phyloP scores from a whole-genome alignment of 371 early-diverging fungal genomes.

The Apophysomyces ossiformis region DNA sequence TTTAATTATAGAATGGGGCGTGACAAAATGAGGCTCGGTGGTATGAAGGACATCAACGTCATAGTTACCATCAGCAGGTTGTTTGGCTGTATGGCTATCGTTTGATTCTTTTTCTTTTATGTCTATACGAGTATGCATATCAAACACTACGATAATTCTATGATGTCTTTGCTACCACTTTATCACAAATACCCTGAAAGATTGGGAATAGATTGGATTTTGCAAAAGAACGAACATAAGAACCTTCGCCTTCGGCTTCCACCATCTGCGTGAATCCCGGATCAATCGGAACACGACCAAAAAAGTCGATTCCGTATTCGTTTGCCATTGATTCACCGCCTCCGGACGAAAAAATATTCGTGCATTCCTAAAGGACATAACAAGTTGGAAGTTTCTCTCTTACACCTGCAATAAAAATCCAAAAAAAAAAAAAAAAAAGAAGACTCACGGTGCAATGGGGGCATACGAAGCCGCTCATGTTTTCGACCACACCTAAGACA shows the following conservation, averaged over 20 bases:
- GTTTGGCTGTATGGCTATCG: too few species aligned
- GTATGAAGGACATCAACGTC: too few species aligned
- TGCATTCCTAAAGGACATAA: constrained; percentile 72
- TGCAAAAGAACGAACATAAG: constrained; percentile 61
- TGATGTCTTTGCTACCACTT: constrained; percentile 41
- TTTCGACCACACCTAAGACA: constrained; percentile 91
- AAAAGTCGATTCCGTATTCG: constrained; percentile 76
- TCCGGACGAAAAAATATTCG: constrained; percentile 91
- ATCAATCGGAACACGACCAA: constrained; percentile 90
- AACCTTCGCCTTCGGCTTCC: constrained; percentile 59
- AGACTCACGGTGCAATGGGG: constrained; percentile 78
- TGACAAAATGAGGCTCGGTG: too few species aligned
- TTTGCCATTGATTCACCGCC: constrained; percentile 90
- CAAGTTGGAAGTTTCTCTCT: constrained; percentile 29
- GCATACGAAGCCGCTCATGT: constrained; percentile 94
- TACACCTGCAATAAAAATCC: too few species aligned
- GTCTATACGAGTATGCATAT: too few species aligned
- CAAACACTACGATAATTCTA: not conserved
- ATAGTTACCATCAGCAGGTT: too few species aligned
- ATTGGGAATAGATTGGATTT: constrained; percentile 64
- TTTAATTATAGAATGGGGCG: too few species aligned
- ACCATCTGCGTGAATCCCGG: constrained; percentile 72
- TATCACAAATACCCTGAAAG: constrained; percentile 61
- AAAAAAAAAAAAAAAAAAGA: too few species aligned
- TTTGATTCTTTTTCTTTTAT: too few species aligned